Evolutionary conservation across 371 early-diverging fungal genomes (phyloP).

Genomic region (Rhizoclosmatium hyalinum): DNA sequence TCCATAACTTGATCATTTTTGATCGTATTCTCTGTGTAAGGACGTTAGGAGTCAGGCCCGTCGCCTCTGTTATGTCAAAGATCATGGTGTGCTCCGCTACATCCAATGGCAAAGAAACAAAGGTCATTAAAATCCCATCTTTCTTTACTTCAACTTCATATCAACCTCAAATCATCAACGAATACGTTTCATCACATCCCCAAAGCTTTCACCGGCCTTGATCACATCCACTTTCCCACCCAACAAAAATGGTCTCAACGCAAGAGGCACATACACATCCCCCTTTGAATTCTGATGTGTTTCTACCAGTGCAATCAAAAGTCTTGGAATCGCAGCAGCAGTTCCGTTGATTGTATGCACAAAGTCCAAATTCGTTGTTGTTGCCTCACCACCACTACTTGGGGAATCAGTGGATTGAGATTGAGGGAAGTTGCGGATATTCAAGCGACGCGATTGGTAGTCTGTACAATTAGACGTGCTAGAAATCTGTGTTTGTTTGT

Average conservation of each 20-base stretch:
- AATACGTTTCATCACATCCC: conserved; percentile 13
- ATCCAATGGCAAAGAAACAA: no score
- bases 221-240: conserved; percentile 37
- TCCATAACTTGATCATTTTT: no score
- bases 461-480: conserved; percentile 97
- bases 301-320: conserved; percentile 87
- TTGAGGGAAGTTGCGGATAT: conserved; percentile 81
- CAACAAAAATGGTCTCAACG: conserved; percentile 68
- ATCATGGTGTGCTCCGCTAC: no score
- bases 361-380: conserved; percentile 56
- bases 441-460: conserved; percentile 79
- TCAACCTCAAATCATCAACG: no score
- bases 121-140: no score
- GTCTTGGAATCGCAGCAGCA: conserved; percentile 90
- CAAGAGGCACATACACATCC: conserved; percentile 72
- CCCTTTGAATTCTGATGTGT: conserved; percentile 79
- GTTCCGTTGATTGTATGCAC: conserved; percentile 95
- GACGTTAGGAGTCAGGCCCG: no score
- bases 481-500: conserved; percentile 36
- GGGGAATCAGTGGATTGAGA: not conserved
- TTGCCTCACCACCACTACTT: not conserved
- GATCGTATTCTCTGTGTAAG: no score
- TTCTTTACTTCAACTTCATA: no score
- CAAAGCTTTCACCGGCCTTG: conserved; percentile 20
- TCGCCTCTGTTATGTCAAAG: no score